Evolutionary conservation across 2,329 filamentous ascomycete species (phyloP).

Genomic region (Decorospora gaudefroyi): DNA sequence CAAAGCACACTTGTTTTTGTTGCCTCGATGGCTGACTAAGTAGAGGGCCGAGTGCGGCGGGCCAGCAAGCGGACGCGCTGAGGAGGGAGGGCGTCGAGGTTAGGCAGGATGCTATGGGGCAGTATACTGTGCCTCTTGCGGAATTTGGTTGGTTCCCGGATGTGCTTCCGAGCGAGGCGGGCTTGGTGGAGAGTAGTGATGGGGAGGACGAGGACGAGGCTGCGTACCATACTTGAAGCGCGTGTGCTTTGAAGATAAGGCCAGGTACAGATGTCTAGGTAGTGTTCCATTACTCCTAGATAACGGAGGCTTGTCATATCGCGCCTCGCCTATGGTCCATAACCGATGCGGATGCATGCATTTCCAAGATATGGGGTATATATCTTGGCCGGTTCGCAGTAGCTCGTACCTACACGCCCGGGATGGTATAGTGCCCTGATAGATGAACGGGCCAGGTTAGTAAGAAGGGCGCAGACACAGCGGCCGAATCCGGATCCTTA

Average conservation of each 20-base stretch:
- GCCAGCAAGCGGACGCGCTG: slow-evolving; percentile 54
- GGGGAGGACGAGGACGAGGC: slow-evolving; percentile 40
- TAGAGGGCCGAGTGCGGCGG: slow-evolving; percentile 53
- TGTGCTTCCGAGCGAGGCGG: slow-evolving; percentile 55
- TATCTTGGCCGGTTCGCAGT: slow-evolving; percentile 9
- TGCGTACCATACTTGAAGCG: slow-evolving; percentile 42
- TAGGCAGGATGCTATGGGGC: slow-evolving; percentile 52
- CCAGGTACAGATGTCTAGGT: slow-evolving; percentile 7
- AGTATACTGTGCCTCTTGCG: slow-evolving; percentile 53
- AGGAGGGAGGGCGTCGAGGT: slow-evolving; percentile 56
- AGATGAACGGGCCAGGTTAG: slow-evolving; percentile 25
- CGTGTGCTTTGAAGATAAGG: slow-evolving; percentile 1
- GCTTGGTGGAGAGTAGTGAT: slow-evolving; percentile 39
- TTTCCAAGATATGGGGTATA: slow-evolving; percentile 16
- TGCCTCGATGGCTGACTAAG: slow-evolving; percentile 28
- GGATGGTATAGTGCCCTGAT: slow-evolving; percentile 17
- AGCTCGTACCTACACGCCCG: slow-evolving; percentile 15
- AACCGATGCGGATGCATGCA: slow-evolving; percentile 19
- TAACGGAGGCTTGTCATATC: too few species aligned
- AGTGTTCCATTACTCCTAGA: too few species aligned
- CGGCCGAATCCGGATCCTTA: slow-evolving; percentile 37
- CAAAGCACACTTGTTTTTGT: slow-evolving; percentile 17
- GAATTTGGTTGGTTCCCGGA: slow-evolving; percentile 59
- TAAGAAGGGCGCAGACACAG: slow-evolving; percentile 22
- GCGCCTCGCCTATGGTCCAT: slow-evolving; percentile 15